These are phyloP conservation scores for Calonectria hongkongensis DNA, from an alignment of 2,329 filamentous ascomycete species.

Conservation along the genomic window DNA sequence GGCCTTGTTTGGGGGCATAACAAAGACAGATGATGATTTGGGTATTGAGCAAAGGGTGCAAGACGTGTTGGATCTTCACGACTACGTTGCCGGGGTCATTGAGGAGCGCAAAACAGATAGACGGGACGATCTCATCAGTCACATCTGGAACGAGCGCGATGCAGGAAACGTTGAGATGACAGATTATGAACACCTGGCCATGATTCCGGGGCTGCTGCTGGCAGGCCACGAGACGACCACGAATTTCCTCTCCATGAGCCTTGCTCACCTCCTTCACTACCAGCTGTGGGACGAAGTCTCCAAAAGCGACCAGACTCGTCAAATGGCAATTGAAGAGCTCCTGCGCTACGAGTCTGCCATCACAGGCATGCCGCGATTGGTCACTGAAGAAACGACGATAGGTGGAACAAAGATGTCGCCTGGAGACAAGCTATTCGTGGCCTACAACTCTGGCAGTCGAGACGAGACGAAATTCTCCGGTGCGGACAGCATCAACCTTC, in stretches of 20 bases:
- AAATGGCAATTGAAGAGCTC: neutral
- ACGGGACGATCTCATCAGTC: neutral
- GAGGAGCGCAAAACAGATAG: neutral
- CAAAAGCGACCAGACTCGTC: neutral
- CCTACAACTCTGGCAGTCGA: constrained; percentile 28
- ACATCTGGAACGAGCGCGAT: constrained; percentile 20
- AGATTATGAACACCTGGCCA: neutral
- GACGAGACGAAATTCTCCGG: constrained; percentile 21
- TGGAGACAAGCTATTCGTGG: constrained; percentile 21
- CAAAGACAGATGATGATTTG: neutral
- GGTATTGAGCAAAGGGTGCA: constrained; percentile 10
- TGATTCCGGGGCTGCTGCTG: neutral
- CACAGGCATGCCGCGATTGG: constrained; percentile 21
- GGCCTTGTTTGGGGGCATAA: constrained; percentile 10
- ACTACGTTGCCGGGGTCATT: neutral
- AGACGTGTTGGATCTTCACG: neutral
- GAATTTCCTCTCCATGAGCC: constrained; percentile 2
- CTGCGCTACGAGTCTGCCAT: constrained; percentile 27
- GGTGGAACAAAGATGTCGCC: constrained; percentile 14
- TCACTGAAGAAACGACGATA: constrained; percentile 14
- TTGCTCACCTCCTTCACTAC: constrained; percentile 3
- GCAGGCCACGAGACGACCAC: constrained; percentile 15
- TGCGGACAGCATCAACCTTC: neutral
- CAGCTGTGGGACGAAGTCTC: neutral
- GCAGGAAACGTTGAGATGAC: constrained; percentile 8